Evolutionary conservation across 805 yeast genomes (phyloP), one percentile per base, ranked within the genome.

Genomic region (Hanseniaspora occidentalis): DNA sequence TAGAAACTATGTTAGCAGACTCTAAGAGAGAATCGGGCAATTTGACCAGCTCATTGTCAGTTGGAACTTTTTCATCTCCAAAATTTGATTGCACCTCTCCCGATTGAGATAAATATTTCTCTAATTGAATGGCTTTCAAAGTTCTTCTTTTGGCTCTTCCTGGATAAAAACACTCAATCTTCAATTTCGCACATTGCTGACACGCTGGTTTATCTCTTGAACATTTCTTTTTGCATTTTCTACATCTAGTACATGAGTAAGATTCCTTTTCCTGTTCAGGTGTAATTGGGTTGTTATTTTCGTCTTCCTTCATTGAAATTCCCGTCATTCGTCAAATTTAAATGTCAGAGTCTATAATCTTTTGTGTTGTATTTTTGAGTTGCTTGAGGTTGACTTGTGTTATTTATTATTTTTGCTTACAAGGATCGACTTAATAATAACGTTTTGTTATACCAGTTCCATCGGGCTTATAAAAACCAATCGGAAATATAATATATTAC

Each of bases 161-260:
- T 3, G 67, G 65, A 46, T 71, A 70, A 31, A 54, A 56, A 48
- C 77, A 71, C 2, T 36, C 34, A 37, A 58, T 63, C 6, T 56
- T 54, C 6, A 66, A 62, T 42, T 57, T 64, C 9, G 34, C 36
- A 46, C 77, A 72, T 46, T 66, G 69, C 9, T 45, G 42, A 46
- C 77, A 72, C 14, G 47, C 52, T 0, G 76, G 75, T 1, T 52
- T 41, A 18, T 65, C 58, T 46, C 69, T 65, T 1, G 70, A 57
- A 48, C 77, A 72, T 46, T 65, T 67, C 52, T 71, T 71, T 53
- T 71, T 72, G 29, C 69, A 51, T 38, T 63, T 54, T 38, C 76
- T 57, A 48, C 77, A 72, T 31, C 74, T 50, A 14, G 63, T 51
- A 49, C 77, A 71, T 1, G 73, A 61, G 37, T 63, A 62, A 0